phyloP scores from a whole-genome alignment of 768 basidiomycete genomes.

The Agaricus bisporus region DNA sequence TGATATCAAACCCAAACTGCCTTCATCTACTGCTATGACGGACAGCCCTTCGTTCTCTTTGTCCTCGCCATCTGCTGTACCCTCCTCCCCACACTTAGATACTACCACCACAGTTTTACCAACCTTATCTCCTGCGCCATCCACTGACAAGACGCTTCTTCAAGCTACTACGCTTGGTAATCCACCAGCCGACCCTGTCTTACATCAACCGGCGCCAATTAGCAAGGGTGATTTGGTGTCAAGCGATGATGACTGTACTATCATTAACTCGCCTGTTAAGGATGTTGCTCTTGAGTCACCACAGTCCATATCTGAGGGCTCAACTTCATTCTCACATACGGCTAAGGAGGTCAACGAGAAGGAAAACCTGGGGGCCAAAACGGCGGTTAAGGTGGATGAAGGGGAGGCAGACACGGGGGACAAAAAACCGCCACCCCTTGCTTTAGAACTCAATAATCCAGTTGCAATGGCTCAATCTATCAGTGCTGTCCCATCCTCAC shows the following conservation, averaged over 20 bases:
- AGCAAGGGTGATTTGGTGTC: background rate
- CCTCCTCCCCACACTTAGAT: background rate
- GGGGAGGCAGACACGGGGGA: background rate
- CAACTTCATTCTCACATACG: background rate
- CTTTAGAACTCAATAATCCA: background rate
- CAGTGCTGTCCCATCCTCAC: too few species aligned
- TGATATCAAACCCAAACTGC: background rate
- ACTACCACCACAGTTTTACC: background rate
- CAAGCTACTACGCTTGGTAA: background rate
- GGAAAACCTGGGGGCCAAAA: background rate
- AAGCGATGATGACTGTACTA: conserved; percentile 1
- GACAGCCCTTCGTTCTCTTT: background rate
- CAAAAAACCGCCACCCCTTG: background rate
- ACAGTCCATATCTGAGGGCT: background rate
- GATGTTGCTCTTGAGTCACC: background rate
- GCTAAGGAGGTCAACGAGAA: background rate
- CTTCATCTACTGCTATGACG: background rate
- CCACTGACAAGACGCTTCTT: background rate
- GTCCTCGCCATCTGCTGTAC: background rate
- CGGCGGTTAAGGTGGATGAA: background rate
- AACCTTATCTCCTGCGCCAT: background rate
- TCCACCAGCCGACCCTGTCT: background rate
- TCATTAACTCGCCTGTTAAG: background rate
- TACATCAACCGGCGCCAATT: background rate
- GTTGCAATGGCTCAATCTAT: background rate